These are phyloP conservation scores for Wickerhamomyces sydowiorum DNA, from an alignment of 805 yeast species.

Conservation along the genomic window DNA sequence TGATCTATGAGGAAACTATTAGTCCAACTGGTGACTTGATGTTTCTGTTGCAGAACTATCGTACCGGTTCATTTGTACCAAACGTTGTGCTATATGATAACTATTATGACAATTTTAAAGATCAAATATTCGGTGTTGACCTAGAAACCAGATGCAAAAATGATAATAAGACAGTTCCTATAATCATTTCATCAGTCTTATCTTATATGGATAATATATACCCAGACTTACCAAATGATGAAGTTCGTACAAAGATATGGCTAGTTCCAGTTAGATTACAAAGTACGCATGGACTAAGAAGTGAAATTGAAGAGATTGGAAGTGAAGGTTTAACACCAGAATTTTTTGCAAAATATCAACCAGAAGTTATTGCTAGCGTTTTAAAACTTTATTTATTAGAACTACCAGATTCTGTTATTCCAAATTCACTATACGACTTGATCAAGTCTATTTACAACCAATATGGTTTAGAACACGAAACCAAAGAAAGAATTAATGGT, in stretches of 20 bases:
- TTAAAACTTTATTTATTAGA: conserved; percentile 72
- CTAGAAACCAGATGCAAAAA: conserved; percentile 63
- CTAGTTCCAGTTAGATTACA: conserved; percentile 55
- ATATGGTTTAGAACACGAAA: conserved; percentile 29
- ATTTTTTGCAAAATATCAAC: conserved; percentile 31
- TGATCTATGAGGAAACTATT: conserved; percentile 64
- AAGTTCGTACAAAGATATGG: conserved; percentile 66
- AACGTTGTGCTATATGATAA: conserved; percentile 70
- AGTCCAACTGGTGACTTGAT: conserved; percentile 65
- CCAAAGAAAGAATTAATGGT: conserved; percentile 45
- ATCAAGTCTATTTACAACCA: conserved; percentile 60
- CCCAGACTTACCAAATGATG: conserved; percentile 66
- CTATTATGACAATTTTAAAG: conserved; percentile 61
- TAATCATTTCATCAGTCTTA: conserved; percentile 55
- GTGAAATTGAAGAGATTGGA: conserved; percentile 47
- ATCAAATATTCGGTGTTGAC: conserved; percentile 79
- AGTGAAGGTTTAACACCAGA: conserved; percentile 30
- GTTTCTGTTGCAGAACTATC: conserved; percentile 58
- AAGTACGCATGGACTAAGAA: conserved; percentile 56
- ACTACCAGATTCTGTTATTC: conserved; percentile 71
- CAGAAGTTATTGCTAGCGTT: conserved; percentile 60
- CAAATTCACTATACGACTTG: conserved; percentile 58
- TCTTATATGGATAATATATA: conserved; percentile 64
- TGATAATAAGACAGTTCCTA: conserved; percentile 70
- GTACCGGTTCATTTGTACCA: conserved; percentile 73